A percentile compares a stretch with the other conserved stretches of the same genome.
These are phyloP conservation scores for Hemisphaericaspora xylanilytica DNA, from an alignment of 1,139 yeast species.

Conservation along the genomic window DNA sequence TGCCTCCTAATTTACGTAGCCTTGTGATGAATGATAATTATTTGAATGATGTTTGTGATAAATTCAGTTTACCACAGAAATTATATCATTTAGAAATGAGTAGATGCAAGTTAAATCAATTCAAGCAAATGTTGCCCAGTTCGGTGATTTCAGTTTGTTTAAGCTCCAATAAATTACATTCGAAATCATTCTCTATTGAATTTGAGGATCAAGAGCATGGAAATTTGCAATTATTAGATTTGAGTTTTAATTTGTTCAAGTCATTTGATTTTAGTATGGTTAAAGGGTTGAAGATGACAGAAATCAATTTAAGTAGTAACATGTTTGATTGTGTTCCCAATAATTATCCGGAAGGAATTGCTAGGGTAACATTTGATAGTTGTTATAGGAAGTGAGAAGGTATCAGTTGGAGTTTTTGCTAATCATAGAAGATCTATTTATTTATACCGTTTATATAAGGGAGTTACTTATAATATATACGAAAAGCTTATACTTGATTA, in stretches of 20 bases:
- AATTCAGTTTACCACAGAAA: conserved; percentile 9
- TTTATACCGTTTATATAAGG: background rate
- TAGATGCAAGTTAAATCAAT: conserved; percentile 12
- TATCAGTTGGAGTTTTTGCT: background rate
- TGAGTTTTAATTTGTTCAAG: conserved; percentile 13
- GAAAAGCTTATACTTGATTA: no score
- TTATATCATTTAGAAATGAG: conserved; percentile 14
- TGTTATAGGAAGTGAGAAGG: background rate
- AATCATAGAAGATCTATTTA: background rate
- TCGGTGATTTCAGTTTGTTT: conserved; percentile 10
- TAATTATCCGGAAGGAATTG: conserved; percentile 11
- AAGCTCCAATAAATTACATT: conserved; percentile 11
- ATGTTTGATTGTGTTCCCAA: conserved; percentile 19
- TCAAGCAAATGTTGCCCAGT: conserved; percentile 5
- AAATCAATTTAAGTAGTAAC: conserved; percentile 13
- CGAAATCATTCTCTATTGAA: conserved; percentile 5
- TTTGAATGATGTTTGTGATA: conserved; percentile 7
- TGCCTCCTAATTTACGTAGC: conserved; percentile 10
- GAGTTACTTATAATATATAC: no score
- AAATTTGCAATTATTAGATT: conserved; percentile 13
- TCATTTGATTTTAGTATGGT: conserved; percentile 11
- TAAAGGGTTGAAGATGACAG: conserved; percentile 10
- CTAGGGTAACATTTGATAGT: conserved; percentile 2
- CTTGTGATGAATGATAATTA: conserved; percentile 11
- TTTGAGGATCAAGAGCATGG: background rate